Evolutionary conservation across 495 filamentous ascomycete species (phyloP).

Genomic region (Xylaria palmicola): DNA sequence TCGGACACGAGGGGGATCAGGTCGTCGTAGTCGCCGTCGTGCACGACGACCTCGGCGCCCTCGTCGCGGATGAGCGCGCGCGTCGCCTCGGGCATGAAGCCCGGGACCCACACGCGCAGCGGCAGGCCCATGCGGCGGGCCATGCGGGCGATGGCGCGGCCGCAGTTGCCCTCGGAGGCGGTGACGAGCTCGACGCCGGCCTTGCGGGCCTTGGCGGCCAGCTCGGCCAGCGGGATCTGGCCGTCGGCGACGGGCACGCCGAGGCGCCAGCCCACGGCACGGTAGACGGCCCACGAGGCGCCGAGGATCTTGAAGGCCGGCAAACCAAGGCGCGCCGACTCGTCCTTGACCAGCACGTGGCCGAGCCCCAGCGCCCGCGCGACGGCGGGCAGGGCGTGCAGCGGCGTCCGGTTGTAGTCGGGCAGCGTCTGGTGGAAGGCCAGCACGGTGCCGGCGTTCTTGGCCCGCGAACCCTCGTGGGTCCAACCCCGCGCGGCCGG

Average conservation of each 20-base stretch:
- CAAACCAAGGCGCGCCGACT: conserved; percentile 56
- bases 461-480: conserved; percentile 7
- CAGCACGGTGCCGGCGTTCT: conserved; percentile 14
- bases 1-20: conserved; percentile 47
- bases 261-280: conserved; percentile 47
- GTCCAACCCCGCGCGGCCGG: conserved; percentile 20
- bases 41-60: conserved; percentile 51
- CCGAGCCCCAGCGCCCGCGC: conserved; percentile 54
- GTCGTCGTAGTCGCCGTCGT: conserved; percentile 59
- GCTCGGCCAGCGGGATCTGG: conserved; percentile 34
- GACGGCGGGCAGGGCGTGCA: conserved; percentile 50
- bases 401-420: conserved; percentile 47
- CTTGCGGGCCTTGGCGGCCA: conserved; percentile 29
- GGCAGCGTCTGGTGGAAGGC: conserved; percentile 53
- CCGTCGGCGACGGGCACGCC: conserved; percentile 35
- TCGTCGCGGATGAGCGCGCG: conserved; percentile 52
- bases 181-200: conserved; percentile 43
- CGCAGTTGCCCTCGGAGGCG: conserved; percentile 70
- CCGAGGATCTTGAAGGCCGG: conserved; percentile 73
- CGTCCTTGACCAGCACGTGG: conserved; percentile 57
- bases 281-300: conserved; percentile 66
- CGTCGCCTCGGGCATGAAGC: conserved; percentile 52
- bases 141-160: conserved; percentile 64
- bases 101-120: conserved; percentile 56
- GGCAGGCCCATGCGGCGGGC: conserved; percentile 49